These are phyloP conservation scores for Fusarium humuli DNA, from an alignment of 2,329 filamentous ascomycete genomes.

Conservation along the genomic window DNA sequence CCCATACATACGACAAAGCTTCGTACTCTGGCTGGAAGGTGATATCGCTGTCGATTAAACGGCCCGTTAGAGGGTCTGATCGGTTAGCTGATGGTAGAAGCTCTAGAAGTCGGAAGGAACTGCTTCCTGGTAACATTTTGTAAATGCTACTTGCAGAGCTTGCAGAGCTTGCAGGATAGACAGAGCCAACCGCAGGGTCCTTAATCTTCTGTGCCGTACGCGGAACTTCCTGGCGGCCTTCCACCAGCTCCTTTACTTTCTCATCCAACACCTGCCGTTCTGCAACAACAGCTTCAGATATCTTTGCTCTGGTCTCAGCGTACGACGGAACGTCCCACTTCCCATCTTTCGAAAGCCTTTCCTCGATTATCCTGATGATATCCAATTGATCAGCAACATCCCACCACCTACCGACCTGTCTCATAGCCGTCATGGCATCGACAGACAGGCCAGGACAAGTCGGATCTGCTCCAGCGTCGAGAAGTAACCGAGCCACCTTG, in stretches of 20 bases:
- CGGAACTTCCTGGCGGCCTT: background rate
- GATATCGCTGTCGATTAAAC: constrained; percentile 8
- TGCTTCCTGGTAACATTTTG: background rate
- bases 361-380: background rate
- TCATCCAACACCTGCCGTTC: background rate
- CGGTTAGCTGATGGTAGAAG: background rate
- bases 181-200: background rate
- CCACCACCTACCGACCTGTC: rapidly evolving
- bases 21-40: constrained; percentile 24
- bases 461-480: constrained; percentile 11
- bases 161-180: rapidly evolving
- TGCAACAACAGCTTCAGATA: rapidly evolving
- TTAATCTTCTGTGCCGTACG: background rate
- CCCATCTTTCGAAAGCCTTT: background rate
- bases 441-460: background rate
- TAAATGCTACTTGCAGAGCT: background rate
- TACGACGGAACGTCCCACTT: background rate
- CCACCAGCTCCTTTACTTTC: background rate
- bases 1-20: constrained; percentile 30
- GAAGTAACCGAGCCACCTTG: background rate
- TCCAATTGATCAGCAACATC: background rate
- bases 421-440: background rate
- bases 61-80: background rate
- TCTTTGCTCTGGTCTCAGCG: background rate
- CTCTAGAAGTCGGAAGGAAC: constrained; percentile 13